phyloP scores from a whole-genome alignment of 805 yeast species.

The Candida coleopterorum region DNA sequence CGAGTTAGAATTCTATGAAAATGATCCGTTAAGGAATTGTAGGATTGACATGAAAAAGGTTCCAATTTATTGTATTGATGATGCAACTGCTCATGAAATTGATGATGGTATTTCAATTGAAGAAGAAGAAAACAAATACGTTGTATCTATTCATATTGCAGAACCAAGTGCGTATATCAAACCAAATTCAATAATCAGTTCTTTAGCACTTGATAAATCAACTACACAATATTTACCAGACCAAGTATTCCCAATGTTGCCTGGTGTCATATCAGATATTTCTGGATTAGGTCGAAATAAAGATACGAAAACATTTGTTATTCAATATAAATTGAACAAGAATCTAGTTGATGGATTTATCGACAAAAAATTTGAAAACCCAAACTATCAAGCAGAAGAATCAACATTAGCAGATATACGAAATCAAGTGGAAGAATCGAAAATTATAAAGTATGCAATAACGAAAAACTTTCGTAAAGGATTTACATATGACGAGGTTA shows the following conservation, averaged over 20 bases:
- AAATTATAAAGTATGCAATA: conserved; percentile 19
- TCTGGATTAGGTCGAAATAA: conserved; percentile 48
- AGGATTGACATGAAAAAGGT: conserved; percentile 41
- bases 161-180: conserved; percentile 72
- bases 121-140: conserved; percentile 22
- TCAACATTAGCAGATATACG: conserved; percentile 10
- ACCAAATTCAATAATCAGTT: conserved; percentile 37
- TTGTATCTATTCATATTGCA: conserved; percentile 72
- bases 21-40: conserved; percentile 25
- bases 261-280: conserved; percentile 44
- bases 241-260: conserved; percentile 64
- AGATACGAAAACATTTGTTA: conserved; percentile 39
- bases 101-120: conserved; percentile 86
- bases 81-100: conserved; percentile 75
- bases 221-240: conserved; percentile 74
- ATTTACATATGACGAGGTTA: conserved; percentile 62
- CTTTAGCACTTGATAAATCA: conserved; percentile 56
- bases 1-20: conserved; percentile 18
- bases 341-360: conserved; percentile 17
- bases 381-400: conserved; percentile 5
- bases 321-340: conserved; percentile 25
- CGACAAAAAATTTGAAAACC: conserved; percentile 5
- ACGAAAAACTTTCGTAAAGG: conserved; percentile 29
- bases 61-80: conserved; percentile 79
- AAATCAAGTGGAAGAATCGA: conserved; percentile 14